Evolutionary conservation across 768 basidiomycete species (phyloP), one percentile per base, ranked within the genome.

Genomic region (Stropharia rugosoannulata): DNA sequence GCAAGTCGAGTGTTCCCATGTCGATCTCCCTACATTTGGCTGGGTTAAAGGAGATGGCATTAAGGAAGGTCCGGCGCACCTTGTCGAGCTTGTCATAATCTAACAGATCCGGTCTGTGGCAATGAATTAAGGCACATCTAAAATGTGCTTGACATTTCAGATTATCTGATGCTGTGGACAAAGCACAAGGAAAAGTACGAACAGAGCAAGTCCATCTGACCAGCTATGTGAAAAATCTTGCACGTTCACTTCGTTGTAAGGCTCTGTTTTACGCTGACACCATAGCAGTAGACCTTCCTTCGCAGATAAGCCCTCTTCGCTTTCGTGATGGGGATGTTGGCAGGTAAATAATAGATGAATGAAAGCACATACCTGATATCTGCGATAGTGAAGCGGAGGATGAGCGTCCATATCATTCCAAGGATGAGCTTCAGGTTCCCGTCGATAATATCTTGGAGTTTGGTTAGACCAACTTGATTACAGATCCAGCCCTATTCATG

Each of bases 371-470:
- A 95, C 95, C 88, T 97, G 76, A 99, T 98, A 64, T 95, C 95
- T 19, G 97, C 95, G 60, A 99, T 98, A 5, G 95, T 97, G 71
- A 98, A 98, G 11, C 96, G 89, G 32, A 98, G 80, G 65, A 99
- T 95, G 37, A 98, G 81, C 0, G 93, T 96, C 97, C 97, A 98
- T 61, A 99, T 98, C 95, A 95, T 93, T 32, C 94, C 95, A n/a
- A 98, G 83, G 49, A 96, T 98, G 53, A 99, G 88, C 73, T 98
- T 99, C 60, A 95, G 72, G 70, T 96, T 97, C n/a, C 95, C 95
- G 70, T 99, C 97, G 54, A 99, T 95, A 68, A 98, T 97, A 70
- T 98, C 96, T 95, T 60, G 40, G 56, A 62, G 29, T 32, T 29
- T 51, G 41, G 43, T 44, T 43, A 39, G 38, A 51, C 15, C 29